These are phyloP conservation scores for Colletotrichum truncatum DNA, from an alignment of 2,329 filamentous ascomycete species.

Conservation along the genomic window DNA sequence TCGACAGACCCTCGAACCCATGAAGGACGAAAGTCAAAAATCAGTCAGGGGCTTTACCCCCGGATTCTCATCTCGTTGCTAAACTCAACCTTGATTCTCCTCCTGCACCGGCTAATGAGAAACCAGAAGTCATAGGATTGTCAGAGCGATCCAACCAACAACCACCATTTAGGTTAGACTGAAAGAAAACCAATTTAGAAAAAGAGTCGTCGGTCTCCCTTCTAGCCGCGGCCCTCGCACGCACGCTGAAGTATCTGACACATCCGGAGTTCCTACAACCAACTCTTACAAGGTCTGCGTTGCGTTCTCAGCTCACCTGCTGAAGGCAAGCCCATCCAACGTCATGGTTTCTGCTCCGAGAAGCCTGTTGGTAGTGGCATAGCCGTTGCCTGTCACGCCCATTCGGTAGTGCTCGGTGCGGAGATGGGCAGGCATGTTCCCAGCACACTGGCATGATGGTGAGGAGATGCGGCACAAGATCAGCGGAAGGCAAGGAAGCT, in stretches of 20 bases:
- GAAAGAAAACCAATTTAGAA: not conserved
- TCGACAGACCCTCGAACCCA: constrained; percentile 17
- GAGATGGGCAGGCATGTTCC: constrained; percentile 18
- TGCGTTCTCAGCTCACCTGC: no score
- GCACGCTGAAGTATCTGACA: no score
- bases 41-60: constrained; percentile 26
- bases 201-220: no score
- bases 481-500: constrained; percentile 12
- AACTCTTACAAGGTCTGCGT: no score
- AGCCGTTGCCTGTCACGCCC: not conserved
- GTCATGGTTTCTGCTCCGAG: no score
- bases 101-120: constrained; percentile 6
- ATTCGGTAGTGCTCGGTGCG: constrained; percentile 16
- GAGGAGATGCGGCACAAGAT: constrained; percentile 25
- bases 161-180: not conserved
- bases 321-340: no score
- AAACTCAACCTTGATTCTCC: constrained; percentile 18
- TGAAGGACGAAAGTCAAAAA: constrained; percentile 25
- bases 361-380: not conserved
- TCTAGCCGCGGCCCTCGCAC: no score
- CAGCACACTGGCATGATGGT: constrained; percentile 18
- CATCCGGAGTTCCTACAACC: no score
- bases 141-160: not conserved
- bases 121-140: not conserved
- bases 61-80: constrained; percentile 31